A percentile compares a stretch with the other conserved stretches of the same genome.
These are phyloP conservation scores for Lippia alba DNA, from an alignment of 305 asterid genomes.

Conservation along the genomic window DNA sequence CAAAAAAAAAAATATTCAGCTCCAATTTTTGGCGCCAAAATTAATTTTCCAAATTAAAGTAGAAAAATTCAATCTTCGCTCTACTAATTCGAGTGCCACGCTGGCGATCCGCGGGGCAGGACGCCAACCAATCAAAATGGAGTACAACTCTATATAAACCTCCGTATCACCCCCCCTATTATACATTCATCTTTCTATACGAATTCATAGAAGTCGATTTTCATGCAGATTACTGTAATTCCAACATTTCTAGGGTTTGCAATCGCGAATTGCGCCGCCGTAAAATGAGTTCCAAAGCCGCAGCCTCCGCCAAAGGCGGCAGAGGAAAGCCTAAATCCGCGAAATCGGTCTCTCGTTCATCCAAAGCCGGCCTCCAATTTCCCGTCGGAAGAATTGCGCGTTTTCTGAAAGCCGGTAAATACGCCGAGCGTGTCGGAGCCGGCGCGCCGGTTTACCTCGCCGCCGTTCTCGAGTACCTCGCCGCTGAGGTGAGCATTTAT, in stretches of 20 bases:
- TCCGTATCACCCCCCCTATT: neutral
- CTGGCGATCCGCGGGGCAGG: constrained; percentile 34
- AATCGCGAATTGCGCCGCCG: neutral
- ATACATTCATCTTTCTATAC: neutral
- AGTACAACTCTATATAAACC: constrained; percentile 8
- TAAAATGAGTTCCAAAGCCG: constrained; percentile 42
- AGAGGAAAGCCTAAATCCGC: constrained; percentile 53
- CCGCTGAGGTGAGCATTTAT: constrained; percentile 39
- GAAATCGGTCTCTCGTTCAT: constrained; percentile 55
- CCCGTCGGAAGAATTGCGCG: constrained; percentile 68
- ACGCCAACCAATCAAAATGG: constrained; percentile 34
- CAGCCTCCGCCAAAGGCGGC: constrained; percentile 45
- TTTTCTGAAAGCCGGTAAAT: constrained; percentile 56
- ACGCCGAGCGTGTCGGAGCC: constrained; percentile 64
- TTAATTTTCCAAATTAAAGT: neutral
- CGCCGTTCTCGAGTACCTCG: constrained; percentile 66
- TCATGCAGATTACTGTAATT: neutral
- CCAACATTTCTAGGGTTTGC: neutral
- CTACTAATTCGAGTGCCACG: constrained; percentile 29
- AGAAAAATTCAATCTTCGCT: neutral
- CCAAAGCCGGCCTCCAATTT: constrained; percentile 65
- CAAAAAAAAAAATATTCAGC: too few species aligned
- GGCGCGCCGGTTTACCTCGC: constrained; percentile 69
- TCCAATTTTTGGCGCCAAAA: too few species aligned
- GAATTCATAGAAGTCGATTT: neutral